Conservation (phyloP, 148 eudicot genomes). For the Cornus suecica region DNA sequence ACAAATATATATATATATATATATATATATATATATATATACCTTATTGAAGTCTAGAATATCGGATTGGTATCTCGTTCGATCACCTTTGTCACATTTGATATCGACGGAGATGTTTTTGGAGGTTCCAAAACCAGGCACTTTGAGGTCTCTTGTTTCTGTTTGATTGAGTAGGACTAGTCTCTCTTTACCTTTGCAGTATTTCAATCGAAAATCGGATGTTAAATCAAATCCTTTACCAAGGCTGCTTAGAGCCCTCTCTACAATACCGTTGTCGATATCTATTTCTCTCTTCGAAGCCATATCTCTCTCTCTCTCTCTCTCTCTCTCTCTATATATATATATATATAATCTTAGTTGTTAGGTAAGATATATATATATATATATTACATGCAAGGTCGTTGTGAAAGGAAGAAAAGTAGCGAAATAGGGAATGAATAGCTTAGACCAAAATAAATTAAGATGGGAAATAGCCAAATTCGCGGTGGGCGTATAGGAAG, state of each 20-base stretch:
- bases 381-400: not conserved
- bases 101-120: slow-evolving; percentile 55
- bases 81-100: slow-evolving; percentile 84
- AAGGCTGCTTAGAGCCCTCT: slow-evolving; percentile 50
- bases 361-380: not conserved
- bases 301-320: not conserved
- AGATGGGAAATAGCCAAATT: not conserved
- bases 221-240: slow-evolving; percentile 85
- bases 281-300: not conserved
- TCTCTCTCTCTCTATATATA: not conserved
- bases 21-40: not conserved
- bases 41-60: slow-evolving; percentile 80
- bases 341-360: not conserved
- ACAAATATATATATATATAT: no score
- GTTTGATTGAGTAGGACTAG: slow-evolving; percentile 47
- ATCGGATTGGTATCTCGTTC: slow-evolving; percentile 70
- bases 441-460: no score
- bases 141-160: slow-evolving; percentile 29
- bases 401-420: not conserved
- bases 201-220: slow-evolving; percentile 68
- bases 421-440: not conserved
- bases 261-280: slow-evolving; percentile 34
- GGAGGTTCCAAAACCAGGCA: slow-evolving; percentile 57
- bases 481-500: not conserved
- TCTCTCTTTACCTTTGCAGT: slow-evolving; percentile 56